A percentile compares a stretch with the other conserved stretches of the same genome.
Conservation (phyloP, 306 rosid genomes). For the Arachis hypogaea region DNA sequence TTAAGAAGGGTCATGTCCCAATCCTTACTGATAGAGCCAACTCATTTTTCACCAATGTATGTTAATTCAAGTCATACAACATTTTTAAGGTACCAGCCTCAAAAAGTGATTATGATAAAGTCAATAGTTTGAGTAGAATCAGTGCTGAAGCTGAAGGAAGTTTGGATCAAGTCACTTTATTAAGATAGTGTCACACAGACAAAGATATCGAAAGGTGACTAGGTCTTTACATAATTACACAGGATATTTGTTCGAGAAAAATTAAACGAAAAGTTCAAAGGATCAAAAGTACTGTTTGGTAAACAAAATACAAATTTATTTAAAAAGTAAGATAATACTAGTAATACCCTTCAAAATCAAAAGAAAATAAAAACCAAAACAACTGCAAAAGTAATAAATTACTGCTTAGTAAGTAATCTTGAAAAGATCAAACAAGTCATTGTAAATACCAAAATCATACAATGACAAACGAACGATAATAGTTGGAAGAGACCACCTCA, state of each 20-base stretch:
- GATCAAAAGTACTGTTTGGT: background rate
- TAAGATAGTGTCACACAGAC: constrained; percentile 14
- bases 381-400: no score
- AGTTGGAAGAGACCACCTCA: no score
- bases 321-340: no score
- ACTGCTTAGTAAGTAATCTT: no score
- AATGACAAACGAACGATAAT: no score
- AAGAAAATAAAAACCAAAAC: no score
- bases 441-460: background rate
- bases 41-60: background rate
- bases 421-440: background rate
- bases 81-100: no score
- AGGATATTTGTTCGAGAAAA: background rate
- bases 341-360: no score
- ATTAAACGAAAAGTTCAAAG: background rate
- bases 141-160: background rate
- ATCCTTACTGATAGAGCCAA: background rate
- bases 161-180: background rate
- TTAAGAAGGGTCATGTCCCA: background rate
- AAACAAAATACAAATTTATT: no score
- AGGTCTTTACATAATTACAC: background rate
- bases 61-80: background rate
- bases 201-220: constrained; percentile 17
- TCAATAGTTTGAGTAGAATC: no score
- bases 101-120: no score